phyloP scores from a whole-genome alignment of 306 rosid genomes.

The Potentilla sterilis region DNA sequence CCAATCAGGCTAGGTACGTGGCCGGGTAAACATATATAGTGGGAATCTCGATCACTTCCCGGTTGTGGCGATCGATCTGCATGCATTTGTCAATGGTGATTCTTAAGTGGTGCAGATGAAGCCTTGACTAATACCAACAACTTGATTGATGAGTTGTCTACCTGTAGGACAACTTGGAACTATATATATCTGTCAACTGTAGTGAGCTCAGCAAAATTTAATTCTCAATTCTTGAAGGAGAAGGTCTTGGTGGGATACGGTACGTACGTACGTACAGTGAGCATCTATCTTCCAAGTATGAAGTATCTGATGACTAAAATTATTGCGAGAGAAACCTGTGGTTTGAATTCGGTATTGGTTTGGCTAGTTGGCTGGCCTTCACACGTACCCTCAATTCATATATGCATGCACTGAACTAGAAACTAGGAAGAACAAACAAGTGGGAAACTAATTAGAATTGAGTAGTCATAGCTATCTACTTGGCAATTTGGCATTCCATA shows the following conservation, averaged over 20 bases:
- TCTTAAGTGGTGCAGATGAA: conserved; percentile 3
- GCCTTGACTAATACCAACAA: not conserved
- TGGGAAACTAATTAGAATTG: too few species aligned
- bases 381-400: not conserved
- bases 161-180: not conserved
- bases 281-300: too few species aligned
- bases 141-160: not conserved
- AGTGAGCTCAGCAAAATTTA: too few species aligned
- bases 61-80: not conserved
- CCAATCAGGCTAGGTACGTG: not conserved
- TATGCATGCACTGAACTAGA: not conserved
- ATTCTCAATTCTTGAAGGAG: too few species aligned
- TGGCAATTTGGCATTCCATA: not conserved
- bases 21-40: not conserved
- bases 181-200: not conserved
- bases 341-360: not conserved
- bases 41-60: not conserved
- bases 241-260: too few species aligned
- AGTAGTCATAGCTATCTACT: not conserved
- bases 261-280: too few species aligned
- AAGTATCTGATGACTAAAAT: too few species aligned
- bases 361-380: not conserved
- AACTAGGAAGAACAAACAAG: not conserved
- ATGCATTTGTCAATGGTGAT: not conserved
- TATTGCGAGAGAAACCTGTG: not conserved